phyloP scores from a whole-genome alignment of 2,329 filamentous ascomycete genomes.

The Talaromyces sp. region DNA sequence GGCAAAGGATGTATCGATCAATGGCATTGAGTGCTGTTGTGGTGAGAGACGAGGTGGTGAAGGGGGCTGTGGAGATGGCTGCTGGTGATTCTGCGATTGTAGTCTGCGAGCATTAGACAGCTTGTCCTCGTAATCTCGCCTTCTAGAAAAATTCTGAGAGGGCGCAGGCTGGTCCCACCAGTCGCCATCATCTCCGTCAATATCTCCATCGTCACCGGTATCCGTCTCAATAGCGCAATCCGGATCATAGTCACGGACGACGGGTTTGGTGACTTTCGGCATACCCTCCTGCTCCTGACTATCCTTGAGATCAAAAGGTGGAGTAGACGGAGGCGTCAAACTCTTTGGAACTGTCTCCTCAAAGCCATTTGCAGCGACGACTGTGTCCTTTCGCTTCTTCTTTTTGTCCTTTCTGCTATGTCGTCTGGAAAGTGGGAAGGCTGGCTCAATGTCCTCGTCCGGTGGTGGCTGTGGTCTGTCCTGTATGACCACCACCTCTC shows the following conservation, averaged over 20 bases:
- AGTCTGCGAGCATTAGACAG: slow-evolving; percentile 13
- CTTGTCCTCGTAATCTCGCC: slow-evolving; percentile 7
- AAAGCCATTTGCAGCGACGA: slow-evolving; percentile 16
- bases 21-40: slow-evolving; percentile 20
- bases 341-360: slow-evolving; percentile 29
- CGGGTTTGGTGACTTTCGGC: not conserved
- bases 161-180: slow-evolving; percentile 19
- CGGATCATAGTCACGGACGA: not conserved
- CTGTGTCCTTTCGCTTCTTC: slow-evolving; percentile 26
- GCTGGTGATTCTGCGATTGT: slow-evolving; percentile 14
- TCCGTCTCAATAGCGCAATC: slow-evolving; percentile 20
- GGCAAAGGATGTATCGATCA: slow-evolving; percentile 41
- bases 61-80: slow-evolving; percentile 1
- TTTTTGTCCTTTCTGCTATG: slow-evolving; percentile 33
- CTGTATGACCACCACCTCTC: slow-evolving; percentile 9
- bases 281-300: slow-evolving; percentile 21
- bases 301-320: slow-evolving; percentile 30
- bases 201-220: slow-evolving; percentile 18
- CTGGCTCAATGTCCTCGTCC: slow-evolving; percentile 10
- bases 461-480: not conserved
- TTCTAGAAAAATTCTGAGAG: slow-evolving; percentile 8
- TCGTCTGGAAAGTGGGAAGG: slow-evolving; percentile 24
- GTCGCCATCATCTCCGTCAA: slow-evolving; percentile 18
- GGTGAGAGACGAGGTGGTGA: slow-evolving; percentile 2
- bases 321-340: slow-evolving; percentile 41